A percentile compares a stretch with the other conserved stretches of the same genome.
These are phyloP conservation scores for Saccharomycopsis fermentans DNA, from an alignment of 805 yeast genomes.

Conservation along the genomic window DNA sequence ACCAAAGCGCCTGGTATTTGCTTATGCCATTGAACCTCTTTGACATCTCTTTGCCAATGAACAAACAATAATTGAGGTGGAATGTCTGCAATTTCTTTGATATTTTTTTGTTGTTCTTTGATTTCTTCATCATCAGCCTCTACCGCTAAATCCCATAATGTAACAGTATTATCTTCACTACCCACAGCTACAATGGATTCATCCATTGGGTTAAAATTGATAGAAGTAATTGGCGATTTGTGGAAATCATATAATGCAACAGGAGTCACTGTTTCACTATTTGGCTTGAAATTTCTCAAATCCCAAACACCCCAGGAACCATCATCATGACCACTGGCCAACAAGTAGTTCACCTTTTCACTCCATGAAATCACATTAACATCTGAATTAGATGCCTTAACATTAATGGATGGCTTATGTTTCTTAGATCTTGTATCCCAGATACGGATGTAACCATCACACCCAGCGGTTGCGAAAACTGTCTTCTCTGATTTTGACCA, in stretches of 20 bases:
- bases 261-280: slow-evolving; percentile 40
- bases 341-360: slow-evolving; percentile 68
- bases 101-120: slow-evolving; percentile 69
- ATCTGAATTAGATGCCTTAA: slow-evolving; percentile 70
- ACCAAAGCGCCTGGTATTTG: slow-evolving; percentile 95
- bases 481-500: slow-evolving; percentile 91
- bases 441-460: slow-evolving; percentile 83
- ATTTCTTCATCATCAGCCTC: slow-evolving; percentile 98
- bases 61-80: slow-evolving; percentile 95
- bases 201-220: slow-evolving; percentile 89
- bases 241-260: slow-evolving; percentile 96
- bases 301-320: slow-evolving; percentile 99
- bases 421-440: slow-evolving; percentile 96
- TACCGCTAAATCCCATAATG: slow-evolving; percentile 95
- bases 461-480: slow-evolving; percentile 91
- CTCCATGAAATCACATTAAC: slow-evolving; percentile 97
- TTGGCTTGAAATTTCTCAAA: slow-evolving; percentile 67
- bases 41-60: slow-evolving; percentile 96
- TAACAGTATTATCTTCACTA: slow-evolving; percentile 93
- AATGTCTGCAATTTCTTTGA: slow-evolving; percentile 72
- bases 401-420: slow-evolving; percentile 83
- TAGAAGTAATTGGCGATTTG: slow-evolving; percentile 84
- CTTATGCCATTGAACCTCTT: slow-evolving; percentile 95
- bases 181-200: slow-evolving; percentile 94
- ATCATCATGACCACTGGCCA: slow-evolving; percentile 95